Evolutionary conservation across 1,284 basidiomycete genomes (phyloP), one percentile per base, ranked within the genome.

Genomic region (Erythrobasidium hasegawianum): DNA sequence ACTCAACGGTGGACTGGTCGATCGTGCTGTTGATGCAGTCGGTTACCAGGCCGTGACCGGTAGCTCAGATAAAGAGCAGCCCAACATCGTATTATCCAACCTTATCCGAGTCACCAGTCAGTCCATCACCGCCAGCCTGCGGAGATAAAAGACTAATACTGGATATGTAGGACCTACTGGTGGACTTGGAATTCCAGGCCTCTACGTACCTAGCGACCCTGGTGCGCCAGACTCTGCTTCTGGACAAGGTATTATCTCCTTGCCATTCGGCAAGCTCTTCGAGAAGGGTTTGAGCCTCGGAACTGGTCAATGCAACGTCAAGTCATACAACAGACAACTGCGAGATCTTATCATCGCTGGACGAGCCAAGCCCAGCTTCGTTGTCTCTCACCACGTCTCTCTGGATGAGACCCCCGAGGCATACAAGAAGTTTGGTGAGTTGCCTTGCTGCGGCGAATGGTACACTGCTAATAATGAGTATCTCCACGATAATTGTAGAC

Each of bases 291-390:
- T 83, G 14, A 77, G 77, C 4, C 62, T 83, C 33, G 82, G 81
- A n/a, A 82, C 81, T 14, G 82, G 82, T 0, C 81, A 83, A 72
- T 83, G 82, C 73, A 82, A 83, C 64, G 82, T 83, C 69, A 83
- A 83, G 81, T 70, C 38, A 29, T 83, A 83, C 69, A 83, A 83
- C 68, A 78, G 81, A 26, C 82, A 82, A 70, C 75, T 83, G 11
- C 78, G 82, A 33, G 82, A 83, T 72, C 72, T 83, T 27, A 83
- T 83, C 74, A 81, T 83, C 43, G 11, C 61, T 16, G 53, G 45
- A 27, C 27, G 50, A 8, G 58, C 59, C 1, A 55, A 61, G 24
- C 57, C 65, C 24, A 41, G 40, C 8, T 61, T 55, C 20, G 53
- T 57, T 16, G 81, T 83, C n/a, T 68, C 65, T 20, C 82, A 83